Conservation (phyloP, 768 basidiomycete species). For the Cyathus striatus region DNA sequence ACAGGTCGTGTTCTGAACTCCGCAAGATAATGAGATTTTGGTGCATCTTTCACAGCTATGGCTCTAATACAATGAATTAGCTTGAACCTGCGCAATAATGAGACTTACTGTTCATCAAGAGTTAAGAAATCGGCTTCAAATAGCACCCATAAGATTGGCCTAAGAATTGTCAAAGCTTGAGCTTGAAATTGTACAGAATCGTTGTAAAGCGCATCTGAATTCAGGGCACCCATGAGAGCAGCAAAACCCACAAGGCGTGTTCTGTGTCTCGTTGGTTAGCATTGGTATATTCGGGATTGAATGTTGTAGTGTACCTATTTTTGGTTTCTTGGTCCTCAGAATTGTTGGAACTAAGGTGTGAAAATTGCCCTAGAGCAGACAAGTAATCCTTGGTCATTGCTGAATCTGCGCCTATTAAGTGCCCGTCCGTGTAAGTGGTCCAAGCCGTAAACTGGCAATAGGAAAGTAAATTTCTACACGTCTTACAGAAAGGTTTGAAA, state of each 20-base stretch:
- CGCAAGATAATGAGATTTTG: slow-evolving; percentile 73
- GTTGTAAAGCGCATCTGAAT: slow-evolving; percentile 80
- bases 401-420: slow-evolving; percentile 74
- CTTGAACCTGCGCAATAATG: neutral
- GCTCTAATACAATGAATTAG: slow-evolving; percentile 37
- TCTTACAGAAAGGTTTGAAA: neutral
- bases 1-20: slow-evolving; percentile 82
- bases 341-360: slow-evolving; percentile 49
- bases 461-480: neutral
- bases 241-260: slow-evolving; percentile 84
- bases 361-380: slow-evolving; percentile 59
- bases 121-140: slow-evolving; percentile 53
- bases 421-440: slow-evolving; percentile 88
- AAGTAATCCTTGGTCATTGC: slow-evolving; percentile 67
- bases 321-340: slow-evolving; percentile 62
- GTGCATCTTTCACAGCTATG: slow-evolving; percentile 57
- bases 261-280: slow-evolving; percentile 30
- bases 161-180: slow-evolving; percentile 68
- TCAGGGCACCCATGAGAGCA: slow-evolving; percentile 72
- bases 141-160: slow-evolving; percentile 64
- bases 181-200: slow-evolving; percentile 65
- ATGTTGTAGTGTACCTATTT: slow-evolving; percentile 50
- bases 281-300: neutral
- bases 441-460: slow-evolving; percentile 79
- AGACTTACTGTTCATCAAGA: slow-evolving; percentile 66